Percentiles rank a stretch among this genome's conserved stretches.
Conservation (phyloP, 2,329 filamentous ascomycete species). For the Aspergillus thermomutatus region DNA sequence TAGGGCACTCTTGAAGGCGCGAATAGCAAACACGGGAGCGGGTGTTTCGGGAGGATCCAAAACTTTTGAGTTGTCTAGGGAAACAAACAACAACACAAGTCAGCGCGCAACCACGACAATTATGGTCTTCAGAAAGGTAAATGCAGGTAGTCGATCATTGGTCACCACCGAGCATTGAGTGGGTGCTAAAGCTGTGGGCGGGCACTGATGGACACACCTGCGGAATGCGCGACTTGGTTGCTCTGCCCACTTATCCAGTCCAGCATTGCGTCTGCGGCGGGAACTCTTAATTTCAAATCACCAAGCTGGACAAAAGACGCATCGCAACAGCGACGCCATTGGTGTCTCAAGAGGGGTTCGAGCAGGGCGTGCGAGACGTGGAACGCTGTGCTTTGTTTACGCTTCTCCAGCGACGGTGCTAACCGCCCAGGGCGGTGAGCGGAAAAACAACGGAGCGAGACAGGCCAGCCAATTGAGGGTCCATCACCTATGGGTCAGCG, state of each 20-base stretch:
- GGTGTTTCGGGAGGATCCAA: constrained; percentile 61
- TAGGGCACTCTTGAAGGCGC: constrained; percentile 63
- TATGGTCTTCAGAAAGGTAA: constrained; percentile 1
- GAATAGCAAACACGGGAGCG: constrained; percentile 64
- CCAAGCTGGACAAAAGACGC: constrained; percentile 10
- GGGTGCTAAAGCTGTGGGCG: constrained; percentile 6
- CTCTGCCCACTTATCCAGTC: constrained; percentile 34
- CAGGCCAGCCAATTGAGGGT: neutral
- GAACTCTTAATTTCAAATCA: constrained; percentile 10
- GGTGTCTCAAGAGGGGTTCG: constrained; percentile 10
- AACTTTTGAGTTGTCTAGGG: constrained; percentile 48
- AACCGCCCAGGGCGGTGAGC: constrained; percentile 17
- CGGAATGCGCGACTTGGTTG: constrained; percentile 25
- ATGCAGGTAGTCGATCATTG: constrained; percentile 8
- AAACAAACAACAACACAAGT: constrained; percentile 2
- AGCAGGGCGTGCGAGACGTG: constrained; percentile 19
- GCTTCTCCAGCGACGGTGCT: constrained; percentile 9
- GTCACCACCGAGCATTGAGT: neutral
- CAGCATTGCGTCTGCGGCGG: constrained; percentile 26
- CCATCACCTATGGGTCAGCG: neutral
- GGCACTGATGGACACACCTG: constrained; percentile 21
- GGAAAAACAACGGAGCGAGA: constrained; percentile 20
- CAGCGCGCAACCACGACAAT: neutral
- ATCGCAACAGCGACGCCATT: constrained; percentile 17
- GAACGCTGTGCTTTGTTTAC: constrained; percentile 35